Base-by-base conservation (phyloP, 805 yeast genomes). In the Ogataea minuta region DNA sequence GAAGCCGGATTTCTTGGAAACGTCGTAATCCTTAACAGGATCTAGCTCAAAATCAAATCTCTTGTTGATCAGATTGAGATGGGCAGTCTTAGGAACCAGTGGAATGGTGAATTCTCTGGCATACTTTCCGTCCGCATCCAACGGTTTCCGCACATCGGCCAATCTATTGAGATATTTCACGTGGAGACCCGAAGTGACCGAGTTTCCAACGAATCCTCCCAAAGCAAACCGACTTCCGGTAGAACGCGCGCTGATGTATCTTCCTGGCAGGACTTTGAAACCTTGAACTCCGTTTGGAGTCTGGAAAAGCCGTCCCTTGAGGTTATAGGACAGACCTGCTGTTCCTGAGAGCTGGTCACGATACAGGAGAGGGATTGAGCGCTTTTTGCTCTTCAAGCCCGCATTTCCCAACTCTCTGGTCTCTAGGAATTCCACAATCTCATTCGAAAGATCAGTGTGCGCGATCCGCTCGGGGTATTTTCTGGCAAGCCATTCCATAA, bases 311-410 rank as follows among this genome's bases (percentile, higher is more conserved):
- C 87, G 74, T 6, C 95, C 95, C 42, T 71, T 73, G 45, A 83
- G 72, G 27, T 68, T 69, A 53, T 85, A 87, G 2, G 86, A 74
- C 44, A 86, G 70, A 6, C 95, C 95, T 20, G 84, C 95, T 6
- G 84, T 76, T 23, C 89, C 95, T 38, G 81, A 54, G 11, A 56
- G 46, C 40, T 48, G 44, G 11, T 53, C 45, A 12, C 43, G 36
- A 39, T 57, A 47, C 17, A 47, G 26, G 31, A 47, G 31, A 10
- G 60, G 53, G 24, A 56, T 46, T 12, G 15, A 13, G 13, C 26
- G 21, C 14, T 31, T 35, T 1, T 31, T 19, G 11, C 34, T 23
- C 25, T 31, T 14, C 28, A 34, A 32, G 25, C 43, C 27, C 27
- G 33, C 27, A 32, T 44, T 28, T 21, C 45, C 33, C 17, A 47